Conservation (phyloP, 345 rosid species). For the Lumnitzera littorea region DNA sequence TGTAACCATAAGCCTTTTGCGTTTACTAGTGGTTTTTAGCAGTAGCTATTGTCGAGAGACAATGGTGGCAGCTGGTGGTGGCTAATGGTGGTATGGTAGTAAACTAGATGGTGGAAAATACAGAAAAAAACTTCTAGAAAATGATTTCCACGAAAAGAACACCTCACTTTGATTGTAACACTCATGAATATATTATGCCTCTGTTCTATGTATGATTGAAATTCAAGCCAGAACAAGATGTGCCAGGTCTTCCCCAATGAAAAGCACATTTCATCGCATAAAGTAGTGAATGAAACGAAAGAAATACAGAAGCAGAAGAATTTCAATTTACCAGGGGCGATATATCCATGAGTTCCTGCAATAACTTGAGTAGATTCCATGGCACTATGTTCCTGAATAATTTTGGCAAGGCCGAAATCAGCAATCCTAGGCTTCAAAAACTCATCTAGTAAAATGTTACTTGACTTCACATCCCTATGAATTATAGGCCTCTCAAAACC, state of each 20-base stretch:
- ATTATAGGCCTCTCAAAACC: constrained; percentile 68
- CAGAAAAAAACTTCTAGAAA: too few species aligned
- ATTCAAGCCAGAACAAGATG: too few species aligned
- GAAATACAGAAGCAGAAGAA: neutral
- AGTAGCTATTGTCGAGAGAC: too few species aligned
- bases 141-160: too few species aligned
- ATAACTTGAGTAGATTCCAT: constrained; percentile 65
- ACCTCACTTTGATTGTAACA: too few species aligned
- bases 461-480: constrained; percentile 82
- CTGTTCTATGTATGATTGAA: too few species aligned
- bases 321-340: constrained; percentile 74
- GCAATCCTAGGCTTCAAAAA: constrained; percentile 84
- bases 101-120: too few species aligned
- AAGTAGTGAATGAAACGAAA: neutral
- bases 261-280: neutral
- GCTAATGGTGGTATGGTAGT: too few species aligned
- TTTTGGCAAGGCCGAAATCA: constrained; percentile 94
- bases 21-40: too few species aligned
- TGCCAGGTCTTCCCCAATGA: neutral
- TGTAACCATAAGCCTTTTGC: too few species aligned
- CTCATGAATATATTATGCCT: too few species aligned
- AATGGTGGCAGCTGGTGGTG: too few species aligned
- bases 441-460: constrained; percentile 81
- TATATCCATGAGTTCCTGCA: constrained; percentile 90
- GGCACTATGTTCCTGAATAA: constrained; percentile 42